Evolutionary conservation across 345 rosid genomes (phyloP).

Genomic region (Eucalyptus guilfoylei): DNA sequence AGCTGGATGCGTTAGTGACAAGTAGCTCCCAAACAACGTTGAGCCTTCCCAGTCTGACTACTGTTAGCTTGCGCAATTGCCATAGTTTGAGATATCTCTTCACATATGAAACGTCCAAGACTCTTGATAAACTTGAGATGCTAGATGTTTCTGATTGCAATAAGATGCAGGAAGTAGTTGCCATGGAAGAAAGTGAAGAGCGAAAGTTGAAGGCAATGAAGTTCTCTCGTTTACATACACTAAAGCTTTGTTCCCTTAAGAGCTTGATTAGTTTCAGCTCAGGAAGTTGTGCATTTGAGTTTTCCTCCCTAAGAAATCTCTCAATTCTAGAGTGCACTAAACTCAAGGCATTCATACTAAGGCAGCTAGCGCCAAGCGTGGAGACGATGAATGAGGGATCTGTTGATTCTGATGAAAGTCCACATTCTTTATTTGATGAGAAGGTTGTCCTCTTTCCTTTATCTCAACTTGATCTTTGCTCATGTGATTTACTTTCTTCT

Average conservation of each 20-base stretch:
- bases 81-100: background rate
- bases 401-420: background rate
- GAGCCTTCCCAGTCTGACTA: background rate
- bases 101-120: background rate
- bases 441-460: background rate
- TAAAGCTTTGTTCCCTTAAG: background rate
- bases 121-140: background rate
- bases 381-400: background rate
- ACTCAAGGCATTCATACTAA: background rate
- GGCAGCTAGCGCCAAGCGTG: background rate
- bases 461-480: accelerated
- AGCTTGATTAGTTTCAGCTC: background rate
- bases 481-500: background rate
- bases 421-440: background rate
- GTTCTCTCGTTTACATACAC: background rate
- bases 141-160: background rate
- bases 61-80: background rate
- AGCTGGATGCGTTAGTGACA: background rate
- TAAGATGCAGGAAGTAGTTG: background rate
- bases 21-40: background rate
- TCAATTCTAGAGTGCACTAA: background rate
- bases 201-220: background rate
- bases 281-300: background rate
- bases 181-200: background rate
- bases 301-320: background rate